Base-by-base conservation (phyloP, 1,284 basidiomycete species). In the Moesziomyces antarcticus region DNA sequence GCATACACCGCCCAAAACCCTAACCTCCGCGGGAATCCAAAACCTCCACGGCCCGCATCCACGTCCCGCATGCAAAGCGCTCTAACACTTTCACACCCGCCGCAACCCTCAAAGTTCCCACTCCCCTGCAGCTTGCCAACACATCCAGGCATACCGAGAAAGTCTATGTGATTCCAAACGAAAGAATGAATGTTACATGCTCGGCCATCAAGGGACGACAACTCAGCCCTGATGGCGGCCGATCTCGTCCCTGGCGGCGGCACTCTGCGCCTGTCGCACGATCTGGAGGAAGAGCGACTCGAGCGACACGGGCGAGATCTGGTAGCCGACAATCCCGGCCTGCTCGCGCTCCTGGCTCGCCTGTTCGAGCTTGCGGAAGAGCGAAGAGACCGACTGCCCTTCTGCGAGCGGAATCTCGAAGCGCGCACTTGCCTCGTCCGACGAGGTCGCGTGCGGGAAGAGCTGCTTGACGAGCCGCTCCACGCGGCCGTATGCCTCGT, bases 231-330 rank as follows among this genome's bases (percentile, higher is more conserved):
- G 54, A 27, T 56, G 54, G 0, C 43, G 25, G 4, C 61, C 61
- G 27, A 57, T 49, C 50, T 64, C 61, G 40, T 64, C 55, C 22
- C 20, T 52, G 6, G 61, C 61, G 7, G 55, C 61, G 37, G 53
- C 61, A 16, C 46, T 50, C 48, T 66, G 64, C 0, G 64, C 61
- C 41, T 88, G 87, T 58, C 90, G 85, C 56, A 91, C 90, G 22
- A 92, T 90, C 79, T 91, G 90, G 80, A 91, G 80, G 82, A 92
- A 91, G 24, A 91, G 88, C 70, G 89, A 91, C 82, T 92, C 91
- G 65, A 91, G 77, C 13, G 88, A 89, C 6, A 89, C 69, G 5
- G 69, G 69, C 14, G 48, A 53, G 35, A 68, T 61, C 52, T 72
- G 69, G 25, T 62, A 66, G 3, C 54, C 60, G 22, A 45, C 37